These are phyloP conservation scores for Leonotis leonurus DNA, from an alignment of 257 asterid genomes.

Conservation along the genomic window DNA sequence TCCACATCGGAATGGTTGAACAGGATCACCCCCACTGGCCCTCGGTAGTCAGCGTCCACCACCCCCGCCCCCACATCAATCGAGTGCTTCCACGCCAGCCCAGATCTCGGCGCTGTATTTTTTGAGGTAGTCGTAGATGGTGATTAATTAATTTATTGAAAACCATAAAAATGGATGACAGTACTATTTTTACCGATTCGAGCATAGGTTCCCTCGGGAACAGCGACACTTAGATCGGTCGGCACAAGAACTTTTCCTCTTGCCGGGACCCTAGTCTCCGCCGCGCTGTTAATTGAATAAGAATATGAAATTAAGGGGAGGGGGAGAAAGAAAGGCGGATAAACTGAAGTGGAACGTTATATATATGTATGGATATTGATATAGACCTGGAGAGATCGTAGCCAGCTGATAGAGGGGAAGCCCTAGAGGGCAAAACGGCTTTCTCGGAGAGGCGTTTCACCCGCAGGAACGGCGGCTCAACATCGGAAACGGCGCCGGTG, in stretches of 20 bases:
- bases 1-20: constrained; percentile 14
- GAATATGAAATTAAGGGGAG: too few species aligned
- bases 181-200: constrained; percentile 53
- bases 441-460: constrained; percentile 49
- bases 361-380: too few species aligned
- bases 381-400: constrained; percentile 53
- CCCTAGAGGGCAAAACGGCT: constrained; percentile 52
- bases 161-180: not conserved
- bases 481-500: too few species aligned
- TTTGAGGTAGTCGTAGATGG: too few species aligned
- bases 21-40: constrained; percentile 53
- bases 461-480: constrained; percentile 27
- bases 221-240: constrained; percentile 72
- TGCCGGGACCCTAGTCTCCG: constrained; percentile 55
- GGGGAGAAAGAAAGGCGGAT: not conserved
- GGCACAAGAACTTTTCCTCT: constrained; percentile 78
- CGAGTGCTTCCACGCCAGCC: constrained; percentile 62
- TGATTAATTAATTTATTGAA: too few species aligned
- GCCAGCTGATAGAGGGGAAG: constrained; percentile 48
- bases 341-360: too few species aligned
- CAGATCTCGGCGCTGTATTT: constrained; percentile 84
- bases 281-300: too few species aligned
- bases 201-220: constrained; percentile 80
- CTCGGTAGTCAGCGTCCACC: constrained; percentile 68
- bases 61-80: constrained; percentile 88